These are phyloP conservation scores for Beta macrorhiza DNA, from an alignment of 179 eudicot species.

Conservation along the genomic window DNA sequence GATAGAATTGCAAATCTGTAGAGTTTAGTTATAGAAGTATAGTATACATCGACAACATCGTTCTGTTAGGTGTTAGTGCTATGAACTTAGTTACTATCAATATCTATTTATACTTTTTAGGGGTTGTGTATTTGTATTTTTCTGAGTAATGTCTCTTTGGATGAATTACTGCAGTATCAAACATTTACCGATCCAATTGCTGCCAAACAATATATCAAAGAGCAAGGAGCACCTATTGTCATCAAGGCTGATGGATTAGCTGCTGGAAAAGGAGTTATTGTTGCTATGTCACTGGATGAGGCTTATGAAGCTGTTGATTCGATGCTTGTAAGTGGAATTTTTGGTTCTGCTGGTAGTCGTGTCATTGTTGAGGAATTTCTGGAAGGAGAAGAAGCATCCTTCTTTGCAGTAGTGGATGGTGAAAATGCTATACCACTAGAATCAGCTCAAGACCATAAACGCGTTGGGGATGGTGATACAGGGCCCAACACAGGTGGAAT, in stretches of 20 bases:
- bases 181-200: conserved; percentile 71
- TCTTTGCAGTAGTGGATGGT: conserved; percentile 93
- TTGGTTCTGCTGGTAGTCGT: conserved; percentile 88
- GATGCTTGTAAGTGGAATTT: conserved; percentile 68
- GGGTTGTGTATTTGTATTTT: background rate
- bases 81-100: too few species aligned
- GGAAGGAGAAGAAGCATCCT: conserved; percentile 95
- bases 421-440: conserved; percentile 82
- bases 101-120: background rate
- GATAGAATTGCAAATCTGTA: background rate
- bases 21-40: background rate
- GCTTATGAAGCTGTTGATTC: conserved; percentile 86
- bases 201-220: conserved; percentile 75
- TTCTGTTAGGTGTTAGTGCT: too few species aligned
- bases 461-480: conserved; percentile 89
- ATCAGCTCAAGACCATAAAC: conserved; percentile 97
- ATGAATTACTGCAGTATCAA: conserved; percentile 65
- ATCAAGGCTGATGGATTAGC: conserved; percentile 93
- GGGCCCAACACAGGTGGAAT: conserved; percentile 98
- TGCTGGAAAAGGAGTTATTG: conserved; percentile 94
- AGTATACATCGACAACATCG: background rate
- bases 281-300: conserved; percentile 75
- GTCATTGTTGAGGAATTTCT: conserved; percentile 78
- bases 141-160: conserved; percentile 15
- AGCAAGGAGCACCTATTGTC: conserved; percentile 88